Conservation (phyloP, 768 basidiomycete species). For the Auricularia cornea region DNA sequence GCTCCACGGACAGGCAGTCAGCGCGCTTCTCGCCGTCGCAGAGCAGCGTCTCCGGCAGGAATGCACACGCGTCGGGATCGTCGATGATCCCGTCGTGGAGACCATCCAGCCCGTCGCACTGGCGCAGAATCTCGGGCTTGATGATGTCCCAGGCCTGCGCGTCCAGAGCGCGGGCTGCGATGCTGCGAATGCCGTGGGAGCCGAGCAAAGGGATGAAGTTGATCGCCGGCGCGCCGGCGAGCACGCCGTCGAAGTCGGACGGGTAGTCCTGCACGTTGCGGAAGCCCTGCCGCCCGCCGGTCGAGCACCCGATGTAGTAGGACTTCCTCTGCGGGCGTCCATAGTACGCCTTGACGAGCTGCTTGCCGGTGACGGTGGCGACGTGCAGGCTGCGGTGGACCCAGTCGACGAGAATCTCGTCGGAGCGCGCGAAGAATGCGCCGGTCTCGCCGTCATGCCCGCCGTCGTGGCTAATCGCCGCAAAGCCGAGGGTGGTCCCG, state of each 20-base stretch:
- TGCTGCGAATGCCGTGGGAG: too few species aligned
- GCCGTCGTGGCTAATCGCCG: conserved; percentile 17
- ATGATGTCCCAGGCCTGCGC: conserved; percentile 12
- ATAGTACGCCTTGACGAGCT: conserved; percentile 21
- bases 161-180: too few species aligned
- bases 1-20: conserved; percentile 18
- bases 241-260: conserved; percentile 26
- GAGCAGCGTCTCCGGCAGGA: conserved; percentile 22
- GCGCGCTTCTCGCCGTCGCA: conserved; percentile 11
- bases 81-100: conserved; percentile 22
- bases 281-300: conserved; percentile 25
- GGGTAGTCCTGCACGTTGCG: conserved; percentile 20
- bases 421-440: conserved; percentile 10
- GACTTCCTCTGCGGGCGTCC: conserved; percentile 13
- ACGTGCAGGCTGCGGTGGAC: conserved; percentile 20
- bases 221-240: conserved; percentile 24
- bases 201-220: conserved; percentile 5
- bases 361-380: conserved; percentile 17
- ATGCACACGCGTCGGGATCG: conserved; percentile 20
- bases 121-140: conserved; percentile 21
- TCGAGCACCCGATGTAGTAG: conserved; percentile 25
- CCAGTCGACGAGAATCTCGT: conserved; percentile 23
- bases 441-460: conserved; percentile 18
- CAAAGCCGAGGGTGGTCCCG: conserved; percentile 16
- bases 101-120: conserved; percentile 25